These are phyloP conservation scores for Bipolaris gigantea DNA, from an alignment of 2,329 filamentous ascomycete species.

Conservation along the genomic window DNA sequence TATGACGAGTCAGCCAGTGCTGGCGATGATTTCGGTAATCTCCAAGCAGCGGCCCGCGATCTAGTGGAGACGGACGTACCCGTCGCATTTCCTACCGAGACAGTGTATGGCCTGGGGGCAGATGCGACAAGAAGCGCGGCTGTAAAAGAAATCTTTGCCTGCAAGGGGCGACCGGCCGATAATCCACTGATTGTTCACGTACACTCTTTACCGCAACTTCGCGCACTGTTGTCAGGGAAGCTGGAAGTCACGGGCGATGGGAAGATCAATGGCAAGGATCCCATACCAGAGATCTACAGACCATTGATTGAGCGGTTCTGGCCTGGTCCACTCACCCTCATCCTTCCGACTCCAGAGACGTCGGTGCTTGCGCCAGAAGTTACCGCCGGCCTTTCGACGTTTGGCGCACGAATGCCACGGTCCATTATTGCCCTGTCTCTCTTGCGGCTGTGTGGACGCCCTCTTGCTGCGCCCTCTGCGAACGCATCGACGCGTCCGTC, in stretches of 20 bases:
- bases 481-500: constrained; percentile 94
- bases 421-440: constrained; percentile 83
- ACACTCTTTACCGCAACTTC: constrained; percentile 76
- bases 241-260: not conserved
- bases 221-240: constrained; percentile 57
- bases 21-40: constrained; percentile 54
- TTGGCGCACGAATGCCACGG: constrained; percentile 87
- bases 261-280: constrained; percentile 32
- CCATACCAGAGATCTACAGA: constrained; percentile 74
- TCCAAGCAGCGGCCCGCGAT: constrained; percentile 67
- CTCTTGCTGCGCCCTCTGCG: constrained; percentile 87
- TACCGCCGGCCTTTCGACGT: constrained; percentile 80
- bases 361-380: constrained; percentile 85
- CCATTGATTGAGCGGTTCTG: constrained; percentile 82
- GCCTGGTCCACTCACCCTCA: constrained; percentile 91
- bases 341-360: constrained; percentile 73
- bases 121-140: constrained; percentile 85
- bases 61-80: constrained; percentile 69
- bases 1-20: constrained; percentile 37
- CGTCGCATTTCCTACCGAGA: constrained; percentile 96
- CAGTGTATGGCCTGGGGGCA: constrained; percentile 94
- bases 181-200: constrained; percentile 96
- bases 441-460: constrained; percentile 75
- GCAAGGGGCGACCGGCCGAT: constrained; percentile 87
- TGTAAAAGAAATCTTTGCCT: constrained; percentile 87